Evolutionary conservation across 2,329 filamentous ascomycete genomes (phyloP), one percentile per base, ranked within the genome.

Genomic region (Apiospora sp.): DNA sequence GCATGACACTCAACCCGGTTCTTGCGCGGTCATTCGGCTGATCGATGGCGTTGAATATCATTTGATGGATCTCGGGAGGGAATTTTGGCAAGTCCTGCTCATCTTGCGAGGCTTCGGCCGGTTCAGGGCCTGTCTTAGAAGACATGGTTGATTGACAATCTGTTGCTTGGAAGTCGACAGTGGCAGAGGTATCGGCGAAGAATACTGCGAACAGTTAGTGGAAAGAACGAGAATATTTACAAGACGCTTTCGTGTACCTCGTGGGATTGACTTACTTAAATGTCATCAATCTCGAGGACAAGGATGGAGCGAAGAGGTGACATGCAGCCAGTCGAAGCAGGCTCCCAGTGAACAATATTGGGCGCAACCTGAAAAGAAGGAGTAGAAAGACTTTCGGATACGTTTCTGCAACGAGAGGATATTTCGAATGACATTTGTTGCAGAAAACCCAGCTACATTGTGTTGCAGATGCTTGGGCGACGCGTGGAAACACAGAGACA

Each of bases 91-190:
- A 48, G 46, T 3, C 4, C 22, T 48, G 46, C 19, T 19, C 46
- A 48, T 48, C 1, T 3, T 48, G 46, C 19, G 46, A n/a, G 46
- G 46, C 46, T 22, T n/a, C 5, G 6, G 19, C 46, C 19, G 46
- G 46, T 8, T 10, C 8, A 8, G 46, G 46, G 46, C 22, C 22
- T 8, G 6, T 8, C 19, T 22, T 1, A 48, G 46, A 48, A 48
- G 19, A 48, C 46, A 48, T 48, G 22, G 46, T 48, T 2, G 1
- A 19, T 2, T 48, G 46, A 1, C 19, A 1, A n/a, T 48, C 16
- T 3, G 1, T 48, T 48, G 8, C 0, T 22, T 48, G 4, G n/a
- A 6, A 3, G 1, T n/a, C 1, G 19, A 10, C n/a, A 6, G 3
- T n/a, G 19, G 46, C 8, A 48, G 19, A 48, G 3, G 19, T 48